Conservation (phyloP, 2,329 filamentous ascomycete genomes). For the Curvularia spicifera region DNA sequence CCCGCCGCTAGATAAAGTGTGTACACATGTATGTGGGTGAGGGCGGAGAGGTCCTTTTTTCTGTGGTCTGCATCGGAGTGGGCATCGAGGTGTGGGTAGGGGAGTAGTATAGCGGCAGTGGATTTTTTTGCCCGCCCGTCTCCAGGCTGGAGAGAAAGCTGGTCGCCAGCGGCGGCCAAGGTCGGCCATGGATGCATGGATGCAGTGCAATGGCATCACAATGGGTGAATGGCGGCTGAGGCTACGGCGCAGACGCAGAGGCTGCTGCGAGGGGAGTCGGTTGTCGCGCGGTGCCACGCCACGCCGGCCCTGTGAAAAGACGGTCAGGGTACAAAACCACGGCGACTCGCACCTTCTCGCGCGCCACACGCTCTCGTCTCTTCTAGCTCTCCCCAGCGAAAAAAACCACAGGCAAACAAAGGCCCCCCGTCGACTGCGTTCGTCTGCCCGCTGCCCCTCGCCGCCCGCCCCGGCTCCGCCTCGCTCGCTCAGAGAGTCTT, state of each 20-base stretch:
- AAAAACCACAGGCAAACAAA: not conserved
- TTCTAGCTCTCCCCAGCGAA: not conserved
- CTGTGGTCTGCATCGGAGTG: not conserved
- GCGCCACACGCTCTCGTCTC: slow-evolving; percentile 1
- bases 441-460: not conserved
- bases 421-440: no score
- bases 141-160: not conserved
- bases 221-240: no score
- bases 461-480: slow-evolving; percentile 14
- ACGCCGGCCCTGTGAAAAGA: slow-evolving; percentile 19
- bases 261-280: not conserved
- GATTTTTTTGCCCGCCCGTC: not conserved
- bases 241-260: not conserved
- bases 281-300: slow-evolving; percentile 17
- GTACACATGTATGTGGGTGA: not conserved
- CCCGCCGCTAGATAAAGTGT: not conserved
- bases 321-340: slow-evolving; percentile 20
- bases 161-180: slow-evolving; percentile 21
- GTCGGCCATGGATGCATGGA: slow-evolving; percentile 22
- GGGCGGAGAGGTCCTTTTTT: not conserved
- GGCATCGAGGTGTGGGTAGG: not conserved
- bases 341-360: not conserved
- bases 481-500: slow-evolving; percentile 7
- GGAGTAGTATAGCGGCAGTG: not conserved
- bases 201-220: not conserved